phyloP scores from a whole-genome alignment of 2,329 filamentous ascomycete genomes.

The Cercospora sesami region DNA sequence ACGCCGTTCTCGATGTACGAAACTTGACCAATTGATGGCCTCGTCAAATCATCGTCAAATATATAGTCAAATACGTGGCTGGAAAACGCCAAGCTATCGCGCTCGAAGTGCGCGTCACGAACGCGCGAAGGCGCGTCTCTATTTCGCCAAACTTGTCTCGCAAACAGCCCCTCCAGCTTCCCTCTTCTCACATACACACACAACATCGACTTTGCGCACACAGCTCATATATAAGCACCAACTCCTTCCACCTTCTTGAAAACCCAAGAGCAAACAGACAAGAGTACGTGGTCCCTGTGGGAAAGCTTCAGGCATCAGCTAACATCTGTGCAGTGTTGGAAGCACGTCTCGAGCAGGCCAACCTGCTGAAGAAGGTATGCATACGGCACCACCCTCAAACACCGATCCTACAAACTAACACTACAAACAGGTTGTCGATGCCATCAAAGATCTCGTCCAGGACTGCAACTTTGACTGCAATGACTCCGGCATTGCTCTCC shows the following conservation, averaged over 20 bases:
- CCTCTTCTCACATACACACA: not conserved
- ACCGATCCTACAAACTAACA: conserved; percentile 21
- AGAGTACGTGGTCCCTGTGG: conserved; percentile 14
- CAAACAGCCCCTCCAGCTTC: conserved; percentile 5
- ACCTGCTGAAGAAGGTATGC: conserved; percentile 89
- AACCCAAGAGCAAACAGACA: conserved; percentile 3
- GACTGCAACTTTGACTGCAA: conserved; percentile 99
- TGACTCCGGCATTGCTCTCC: conserved; percentile 95
- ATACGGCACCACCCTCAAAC: not conserved
- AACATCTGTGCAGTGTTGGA: conserved; percentile 70
- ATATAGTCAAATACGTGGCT: not conserved
- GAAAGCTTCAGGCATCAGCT: conserved; percentile 15
- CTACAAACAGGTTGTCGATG: conserved; percentile 79
- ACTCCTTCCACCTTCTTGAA: not conserved
- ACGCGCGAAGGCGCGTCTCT: conserved; percentile 4
- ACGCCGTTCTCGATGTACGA: not conserved
- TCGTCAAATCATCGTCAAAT: not conserved
- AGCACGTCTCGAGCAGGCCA: conserved; percentile 93
- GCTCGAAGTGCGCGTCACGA: not conserved
- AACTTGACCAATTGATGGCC: not conserved
- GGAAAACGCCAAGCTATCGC: not conserved
- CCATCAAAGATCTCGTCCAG: conserved; percentile 98
- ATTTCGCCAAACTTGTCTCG: conserved; percentile 2
- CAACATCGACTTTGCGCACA: not conserved
- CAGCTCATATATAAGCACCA: not conserved